Evolutionary conservation across 108 stramenopile species (phyloP), one percentile per base, ranked within the genome.

Genomic region (Cyclostephanos invisitatus): DNA sequence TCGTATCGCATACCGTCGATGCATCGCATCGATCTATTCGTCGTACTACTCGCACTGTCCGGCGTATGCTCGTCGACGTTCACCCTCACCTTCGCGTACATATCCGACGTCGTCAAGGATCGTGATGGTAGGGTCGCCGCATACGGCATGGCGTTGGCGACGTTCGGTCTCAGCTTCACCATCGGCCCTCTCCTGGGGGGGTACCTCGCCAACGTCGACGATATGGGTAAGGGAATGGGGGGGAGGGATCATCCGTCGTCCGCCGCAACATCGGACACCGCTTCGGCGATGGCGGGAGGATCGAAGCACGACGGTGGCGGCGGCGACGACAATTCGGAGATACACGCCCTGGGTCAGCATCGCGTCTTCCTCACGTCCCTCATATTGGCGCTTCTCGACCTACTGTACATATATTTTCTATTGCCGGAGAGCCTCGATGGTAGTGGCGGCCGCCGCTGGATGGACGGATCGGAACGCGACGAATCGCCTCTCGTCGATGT

Each of bases 51-150:
- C 48, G 83, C 89, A 27, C 42, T 95, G 12, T 92, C 89, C 10
- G 98, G 98, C n/a, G 67, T 96, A 28, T 98, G 97, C 74, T 84
- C 93, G 14, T 89, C 89, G 10, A 99, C 98, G n/a, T 99, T 99
- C 68, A 94, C 98, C 0, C 58, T 99, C 38, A 93, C 94, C 53
- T 99, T 99, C 83, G 96, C 97, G 5, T 99, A 99, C 83, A 99
- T 99, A 46, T 84, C 90, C 15, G 98, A 99, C 82, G 87, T 94
- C 22, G 94, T 97, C 12, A 76, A 78, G 38, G 73, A 83, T 58
- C 86, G 81, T 27, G 80, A 92, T 47, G 85, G 89, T 53, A 87
- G 97, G 15, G 97, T 98, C 11, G 86, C 94, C 8, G 98, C 97
- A 0, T 99, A 96, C 78, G 98, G 98, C 36, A 60, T 98, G 54